phyloP scores from a whole-genome alignment of 1,284 basidiomycete genomes.

The Pulveroboletus sp. region DNA sequence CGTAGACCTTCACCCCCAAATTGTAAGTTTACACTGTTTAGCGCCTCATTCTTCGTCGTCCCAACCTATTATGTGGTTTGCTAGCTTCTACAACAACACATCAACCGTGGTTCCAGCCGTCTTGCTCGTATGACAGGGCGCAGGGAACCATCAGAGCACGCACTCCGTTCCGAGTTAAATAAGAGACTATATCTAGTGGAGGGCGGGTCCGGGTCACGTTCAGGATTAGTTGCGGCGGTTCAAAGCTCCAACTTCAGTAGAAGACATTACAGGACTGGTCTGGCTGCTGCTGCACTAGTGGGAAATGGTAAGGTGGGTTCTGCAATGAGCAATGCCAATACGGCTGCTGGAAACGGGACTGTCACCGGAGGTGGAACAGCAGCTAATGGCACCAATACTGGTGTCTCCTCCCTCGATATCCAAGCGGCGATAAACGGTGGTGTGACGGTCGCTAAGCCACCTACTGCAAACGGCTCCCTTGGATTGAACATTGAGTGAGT shows the following conservation, averaged over 20 bases:
- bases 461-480: conserved; percentile 59
- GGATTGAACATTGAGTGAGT: conserved; percentile 73
- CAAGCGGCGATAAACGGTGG: conserved; percentile 41
- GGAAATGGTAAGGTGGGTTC: conserved; percentile 13
- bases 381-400: conserved; percentile 26
- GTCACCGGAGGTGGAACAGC: conserved; percentile 4
- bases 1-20: conserved; percentile 55
- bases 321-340: conserved; percentile 4
- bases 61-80: not conserved
- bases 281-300: conserved; percentile 8
- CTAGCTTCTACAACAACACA: conserved; percentile 69
- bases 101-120: conserved; percentile 66
- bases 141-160: conserved; percentile 48
- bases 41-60: not conserved
- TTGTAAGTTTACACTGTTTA: conserved; percentile 49
- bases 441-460: conserved; percentile 53
- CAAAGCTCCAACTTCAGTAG: conserved; percentile 12
- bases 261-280: conserved; percentile 9
- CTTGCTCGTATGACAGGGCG: conserved; percentile 70
- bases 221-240: conserved; percentile 3
- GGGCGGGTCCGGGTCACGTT: conserved; percentile 25
- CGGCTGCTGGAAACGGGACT: conserved; percentile 12
- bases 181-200: conserved; percentile 52
- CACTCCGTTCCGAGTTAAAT: conserved; percentile 52
- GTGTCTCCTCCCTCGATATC: conserved; percentile 42